phyloP scores from a whole-genome alignment of 2,329 filamentous ascomycete genomes.

The Sclerotinia sclerotiorum region DNA sequence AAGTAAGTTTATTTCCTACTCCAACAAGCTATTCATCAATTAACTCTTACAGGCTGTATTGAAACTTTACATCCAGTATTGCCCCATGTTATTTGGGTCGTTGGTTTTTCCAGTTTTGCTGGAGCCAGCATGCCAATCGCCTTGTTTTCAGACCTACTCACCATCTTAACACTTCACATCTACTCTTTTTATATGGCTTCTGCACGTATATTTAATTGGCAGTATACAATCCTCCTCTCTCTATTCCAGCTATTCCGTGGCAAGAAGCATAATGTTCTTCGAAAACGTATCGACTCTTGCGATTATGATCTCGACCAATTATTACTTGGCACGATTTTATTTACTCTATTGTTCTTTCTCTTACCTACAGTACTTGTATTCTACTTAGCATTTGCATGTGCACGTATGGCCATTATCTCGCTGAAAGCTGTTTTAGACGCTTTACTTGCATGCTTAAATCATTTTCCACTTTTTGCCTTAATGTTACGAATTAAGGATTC shows the following conservation, averaged over 20 bases:
- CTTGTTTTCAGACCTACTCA: conserved; percentile 90
- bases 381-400: conserved; percentile 92
- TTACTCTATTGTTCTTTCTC: conserved; percentile 92
- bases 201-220: conserved; percentile 97
- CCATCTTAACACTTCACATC: conserved; percentile 89
- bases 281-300: conserved; percentile 97
- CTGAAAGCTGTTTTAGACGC: conserved; percentile 92
- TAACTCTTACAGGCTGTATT: conserved; percentile 61
- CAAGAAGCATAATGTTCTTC: conserved; percentile 95
- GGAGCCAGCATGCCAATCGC: conserved; percentile 97
- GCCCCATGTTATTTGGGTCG: conserved; percentile 85
- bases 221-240: conserved; percentile 92
- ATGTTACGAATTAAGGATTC: conserved; percentile 97
- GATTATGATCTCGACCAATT: conserved; percentile 98
- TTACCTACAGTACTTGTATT: conserved; percentile 94
- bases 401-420: conserved; percentile 91
- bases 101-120: conserved; percentile 92
- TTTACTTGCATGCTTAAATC: conserved; percentile 87
- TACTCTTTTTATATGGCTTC: conserved; percentile 98
- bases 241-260: conserved; percentile 98
- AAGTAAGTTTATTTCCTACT: conserved; percentile 51
- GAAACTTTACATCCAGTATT: conserved; percentile 73
- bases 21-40: not conserved
- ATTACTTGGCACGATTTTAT: conserved; percentile 91
- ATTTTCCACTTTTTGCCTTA: conserved; percentile 94